Conservation (phyloP, 371 early-diverging fungal genomes). For the Syncephalastrum monosporum region DNA sequence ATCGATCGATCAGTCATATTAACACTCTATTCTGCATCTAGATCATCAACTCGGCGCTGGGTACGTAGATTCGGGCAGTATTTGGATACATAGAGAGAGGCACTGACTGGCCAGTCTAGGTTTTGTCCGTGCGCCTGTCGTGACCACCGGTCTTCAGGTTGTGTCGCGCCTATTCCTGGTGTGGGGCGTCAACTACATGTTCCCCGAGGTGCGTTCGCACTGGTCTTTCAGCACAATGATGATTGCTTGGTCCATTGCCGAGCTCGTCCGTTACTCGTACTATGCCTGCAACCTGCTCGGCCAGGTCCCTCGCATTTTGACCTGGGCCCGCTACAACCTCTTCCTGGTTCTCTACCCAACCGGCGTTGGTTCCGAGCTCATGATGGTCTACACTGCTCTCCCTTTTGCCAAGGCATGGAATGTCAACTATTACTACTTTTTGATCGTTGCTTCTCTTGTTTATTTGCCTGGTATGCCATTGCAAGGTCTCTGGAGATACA, state of each 20-base stretch:
- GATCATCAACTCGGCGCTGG: conserved; percentile 30
- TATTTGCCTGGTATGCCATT: conserved; percentile 68
- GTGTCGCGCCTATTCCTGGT: conserved; percentile 83
- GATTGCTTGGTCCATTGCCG: conserved; percentile 92
- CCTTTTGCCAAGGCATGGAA: conserved; percentile 59
- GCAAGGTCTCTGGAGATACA: not conserved
- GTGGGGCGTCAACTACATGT: conserved; percentile 75
- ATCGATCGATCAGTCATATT: too few relatives aligned
- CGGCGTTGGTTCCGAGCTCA: conserved; percentile 85
- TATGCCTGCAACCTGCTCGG: conserved; percentile 71
- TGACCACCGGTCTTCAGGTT: conserved; percentile 85
- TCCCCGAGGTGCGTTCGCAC: conserved; percentile 64
- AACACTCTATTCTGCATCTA: not conserved
- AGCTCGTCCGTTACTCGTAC: conserved; percentile 85
- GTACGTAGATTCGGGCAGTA: conserved; percentile 11
- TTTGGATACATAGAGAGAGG: too few relatives aligned
- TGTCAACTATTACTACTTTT: conserved; percentile 52
- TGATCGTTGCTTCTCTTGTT: conserved; percentile 53
- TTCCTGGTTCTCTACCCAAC: conserved; percentile 82
- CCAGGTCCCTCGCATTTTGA: conserved; percentile 49
- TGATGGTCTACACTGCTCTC: conserved; percentile 73
- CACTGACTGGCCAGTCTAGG: conserved; percentile 32
- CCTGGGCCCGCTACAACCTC: conserved; percentile 65
- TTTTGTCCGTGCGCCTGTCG: conserved; percentile 77
- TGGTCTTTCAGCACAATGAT: conserved; percentile 81